These are phyloP conservation scores for Thalassiosira exigua DNA, from an alignment of 352 stramenopile species.

Conservation along the genomic window DNA sequence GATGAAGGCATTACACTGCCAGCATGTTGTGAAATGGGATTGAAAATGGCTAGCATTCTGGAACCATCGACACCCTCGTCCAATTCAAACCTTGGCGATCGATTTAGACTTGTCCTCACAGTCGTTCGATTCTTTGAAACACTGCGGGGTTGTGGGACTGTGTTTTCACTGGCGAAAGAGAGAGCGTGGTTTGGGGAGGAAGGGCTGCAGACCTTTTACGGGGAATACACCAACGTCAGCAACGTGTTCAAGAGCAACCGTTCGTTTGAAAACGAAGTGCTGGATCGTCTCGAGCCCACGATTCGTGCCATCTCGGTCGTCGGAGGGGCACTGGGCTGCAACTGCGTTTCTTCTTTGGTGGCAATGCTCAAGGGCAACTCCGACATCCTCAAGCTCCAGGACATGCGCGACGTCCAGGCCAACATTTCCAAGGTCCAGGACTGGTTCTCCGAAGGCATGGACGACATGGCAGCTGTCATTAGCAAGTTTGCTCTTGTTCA, in stretches of 20 bases:
- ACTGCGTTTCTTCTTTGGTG: slow-evolving; percentile 23
- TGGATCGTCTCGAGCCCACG: slow-evolving; percentile 41
- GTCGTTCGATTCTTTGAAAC: slow-evolving; percentile 34
- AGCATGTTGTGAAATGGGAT: slow-evolving; percentile 11
- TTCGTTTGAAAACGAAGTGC: slow-evolving; percentile 46
- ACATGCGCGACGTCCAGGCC: slow-evolving; percentile 31
- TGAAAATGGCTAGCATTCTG: slow-evolving; percentile 36
- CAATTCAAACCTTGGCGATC: slow-evolving; percentile 24
- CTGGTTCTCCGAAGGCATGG: slow-evolving; percentile 58
- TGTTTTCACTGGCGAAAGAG: slow-evolving; percentile 39
- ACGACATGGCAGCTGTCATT: slow-evolving; percentile 48
- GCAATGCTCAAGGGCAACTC: slow-evolving; percentile 22
- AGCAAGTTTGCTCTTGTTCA: slow-evolving; percentile 40
- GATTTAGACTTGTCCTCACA: slow-evolving; percentile 23
- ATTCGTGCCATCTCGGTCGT: slow-evolving; percentile 30
- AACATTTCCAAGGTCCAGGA: slow-evolving; percentile 53
- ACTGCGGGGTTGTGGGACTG: slow-evolving; percentile 27
- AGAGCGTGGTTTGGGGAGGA: slow-evolving; percentile 48
- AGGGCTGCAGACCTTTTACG: slow-evolving; percentile 43
- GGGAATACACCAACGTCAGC: slow-evolving; percentile 47
- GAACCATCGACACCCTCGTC: neutral
- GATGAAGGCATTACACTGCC: slow-evolving; percentile 15
- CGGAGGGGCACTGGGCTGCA: slow-evolving; percentile 21
- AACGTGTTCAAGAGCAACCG: slow-evolving; percentile 46
- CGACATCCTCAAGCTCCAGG: slow-evolving; percentile 39